These are phyloP conservation scores for Colletotrichum tropicicola DNA, from an alignment of 2,329 filamentous ascomycete species.

Conservation along the genomic window DNA sequence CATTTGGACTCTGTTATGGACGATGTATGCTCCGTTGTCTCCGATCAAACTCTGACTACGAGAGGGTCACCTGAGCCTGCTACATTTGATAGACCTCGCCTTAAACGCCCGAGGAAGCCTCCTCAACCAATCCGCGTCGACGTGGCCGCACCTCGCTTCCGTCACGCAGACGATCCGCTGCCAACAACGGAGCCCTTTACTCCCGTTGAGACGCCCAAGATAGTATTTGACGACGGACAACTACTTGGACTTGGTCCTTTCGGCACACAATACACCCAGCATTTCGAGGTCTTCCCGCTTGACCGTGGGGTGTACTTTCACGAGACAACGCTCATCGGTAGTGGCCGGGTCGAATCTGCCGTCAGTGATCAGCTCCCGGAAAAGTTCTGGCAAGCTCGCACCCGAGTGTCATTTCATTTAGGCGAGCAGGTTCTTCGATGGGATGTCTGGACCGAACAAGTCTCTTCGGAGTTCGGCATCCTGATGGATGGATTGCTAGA, in stretches of 20 bases:
- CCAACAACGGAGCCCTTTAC: constrained; percentile 30
- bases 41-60: neutral
- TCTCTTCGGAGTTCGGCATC: constrained; percentile 70
- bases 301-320: constrained; percentile 67
- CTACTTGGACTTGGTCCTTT: constrained; percentile 63
- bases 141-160: constrained; percentile 60
- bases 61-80: constrained; percentile 6
- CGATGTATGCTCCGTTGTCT: constrained; percentile 14
- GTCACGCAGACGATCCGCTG: constrained; percentile 62
- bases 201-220: constrained; percentile 25
- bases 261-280: constrained; percentile 67
- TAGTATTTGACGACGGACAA: neutral
- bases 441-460: constrained; percentile 64
- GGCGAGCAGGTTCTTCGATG: constrained; percentile 61
- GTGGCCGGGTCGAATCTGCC: constrained; percentile 55
- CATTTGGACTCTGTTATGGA: constrained; percentile 16
- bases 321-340: constrained; percentile 65
- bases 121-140: constrained; percentile 55
- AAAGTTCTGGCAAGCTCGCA: constrained; percentile 40
- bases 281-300: constrained; percentile 71
- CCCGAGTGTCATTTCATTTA: constrained; percentile 52
- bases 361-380: constrained; percentile 40
- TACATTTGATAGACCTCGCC: neutral
- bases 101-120: constrained; percentile 52
- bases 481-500: constrained; percentile 68